Conservation (phyloP, 2,329 filamentous ascomycete species). For the Diplodia sapinea region DNA sequence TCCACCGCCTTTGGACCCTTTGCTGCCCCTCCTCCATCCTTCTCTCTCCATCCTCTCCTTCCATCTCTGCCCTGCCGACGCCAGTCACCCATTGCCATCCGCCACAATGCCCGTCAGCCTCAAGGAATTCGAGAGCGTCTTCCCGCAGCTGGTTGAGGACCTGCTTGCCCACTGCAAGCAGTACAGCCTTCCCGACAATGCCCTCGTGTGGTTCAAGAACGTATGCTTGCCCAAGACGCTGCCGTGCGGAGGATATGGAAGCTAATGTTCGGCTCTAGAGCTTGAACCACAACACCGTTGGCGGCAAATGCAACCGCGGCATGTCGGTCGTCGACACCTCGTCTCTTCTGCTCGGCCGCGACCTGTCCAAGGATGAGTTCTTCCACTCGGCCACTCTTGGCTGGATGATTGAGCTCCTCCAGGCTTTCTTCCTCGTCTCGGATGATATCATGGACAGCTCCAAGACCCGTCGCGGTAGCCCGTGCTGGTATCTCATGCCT, state of each 20-base stretch:
- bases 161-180: slow-evolving; percentile 77
- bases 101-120: slow-evolving; percentile 72
- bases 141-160: slow-evolving; percentile 82
- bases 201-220: slow-evolving; percentile 84
- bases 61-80: background rate
- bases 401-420: slow-evolving; percentile 97
- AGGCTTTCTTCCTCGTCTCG: slow-evolving; percentile 97
- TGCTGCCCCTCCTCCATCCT: slow-evolving; percentile 10
- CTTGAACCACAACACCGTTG: slow-evolving; percentile 83
- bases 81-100: background rate
- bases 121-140: slow-evolving; percentile 87
- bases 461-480: slow-evolving; percentile 90
- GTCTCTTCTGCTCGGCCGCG: slow-evolving; percentile 74
- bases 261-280: slow-evolving; percentile 59
- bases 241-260: slow-evolving; percentile 33
- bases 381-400: slow-evolving; percentile 86
- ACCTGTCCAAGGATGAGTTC: slow-evolving; percentile 81
- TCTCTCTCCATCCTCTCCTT: background rate
- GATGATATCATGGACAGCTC: slow-evolving; percentile 99
- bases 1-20: slow-evolving; percentile 17
- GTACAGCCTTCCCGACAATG: slow-evolving; percentile 82
- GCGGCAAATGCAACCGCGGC: slow-evolving; percentile 98
- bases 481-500: slow-evolving; percentile 94
- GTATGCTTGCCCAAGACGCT: slow-evolving; percentile 52
- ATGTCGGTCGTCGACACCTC: slow-evolving; percentile 96